Conservation (phyloP, 345 rosid genomes). For the Cardiospermum halicacabum region DNA sequence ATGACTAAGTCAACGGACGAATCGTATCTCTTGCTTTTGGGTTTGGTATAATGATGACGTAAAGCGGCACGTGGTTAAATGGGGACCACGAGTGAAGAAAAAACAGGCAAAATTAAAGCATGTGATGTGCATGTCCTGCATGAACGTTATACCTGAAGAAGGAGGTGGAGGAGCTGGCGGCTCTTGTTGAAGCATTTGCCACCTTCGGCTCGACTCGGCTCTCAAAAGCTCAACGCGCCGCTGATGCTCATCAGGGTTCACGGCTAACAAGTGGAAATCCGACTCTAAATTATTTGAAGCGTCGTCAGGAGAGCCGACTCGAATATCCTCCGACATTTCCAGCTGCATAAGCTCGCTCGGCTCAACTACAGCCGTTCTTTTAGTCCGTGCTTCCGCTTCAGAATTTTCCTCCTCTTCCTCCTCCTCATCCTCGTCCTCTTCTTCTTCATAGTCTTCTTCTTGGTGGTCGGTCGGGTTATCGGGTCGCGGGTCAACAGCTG, state of each 20-base stretch:
- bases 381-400: slow-evolving; percentile 37
- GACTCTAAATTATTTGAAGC: slow-evolving; percentile 62
- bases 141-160: slow-evolving; percentile 30
- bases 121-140: slow-evolving; percentile 14
- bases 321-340: slow-evolving; percentile 79
- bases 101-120: neutral
- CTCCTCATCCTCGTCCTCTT: slow-evolving; percentile 33
- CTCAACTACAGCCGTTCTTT: slow-evolving; percentile 28
- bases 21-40: neutral
- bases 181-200: slow-evolving; percentile 45
- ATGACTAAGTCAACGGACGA: neutral
- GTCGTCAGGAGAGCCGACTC: slow-evolving; percentile 77
- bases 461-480: slow-evolving; percentile 15
- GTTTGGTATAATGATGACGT: neutral
- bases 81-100: slow-evolving; percentile 5
- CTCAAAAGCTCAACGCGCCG: slow-evolving; percentile 32
- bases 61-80: neutral
- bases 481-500: slow-evolving; percentile 24
- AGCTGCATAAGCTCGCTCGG: slow-evolving; percentile 65
- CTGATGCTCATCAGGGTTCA: slow-evolving; percentile 25
- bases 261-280: slow-evolving; percentile 39
- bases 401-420: slow-evolving; percentile 40
- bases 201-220: slow-evolving; percentile 46
- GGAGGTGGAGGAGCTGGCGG: slow-evolving; percentile 24
- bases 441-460: slow-evolving; percentile 33